phyloP scores from a whole-genome alignment of 257 asterid species.

The Anisodus acutangulus region DNA sequence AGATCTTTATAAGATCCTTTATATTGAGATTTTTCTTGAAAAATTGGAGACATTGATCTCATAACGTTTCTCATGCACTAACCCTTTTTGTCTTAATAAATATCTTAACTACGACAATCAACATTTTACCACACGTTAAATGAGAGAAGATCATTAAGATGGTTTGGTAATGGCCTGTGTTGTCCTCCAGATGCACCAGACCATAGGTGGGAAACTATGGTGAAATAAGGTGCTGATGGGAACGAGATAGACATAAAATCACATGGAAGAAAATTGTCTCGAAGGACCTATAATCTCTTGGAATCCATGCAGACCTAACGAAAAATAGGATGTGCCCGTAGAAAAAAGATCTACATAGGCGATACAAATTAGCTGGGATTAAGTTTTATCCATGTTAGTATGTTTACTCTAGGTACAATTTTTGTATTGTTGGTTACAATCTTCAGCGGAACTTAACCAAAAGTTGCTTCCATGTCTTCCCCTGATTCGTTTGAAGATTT shows the following conservation, averaged over 20 bases:
- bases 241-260: background rate
- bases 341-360: background rate
- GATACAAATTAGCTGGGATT: background rate
- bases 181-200: background rate
- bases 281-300: background rate
- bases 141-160: background rate
- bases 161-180: background rate
- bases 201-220: background rate
- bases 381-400: background rate
- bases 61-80: background rate
- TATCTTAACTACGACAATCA: background rate
- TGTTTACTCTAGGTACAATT: constrained; percentile 6
- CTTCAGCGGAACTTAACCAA: no score
- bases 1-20: background rate
- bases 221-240: background rate
- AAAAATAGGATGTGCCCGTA: background rate
- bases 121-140: background rate
- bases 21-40: background rate
- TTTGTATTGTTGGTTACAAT: no score
- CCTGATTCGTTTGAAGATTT: no score
- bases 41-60: constrained; percentile 7
- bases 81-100: background rate
- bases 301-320: background rate
- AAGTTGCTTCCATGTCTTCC: no score
- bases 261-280: background rate